A percentile compares a stretch with the other conserved stretches of the same genome.
Evolutionary conservation across 345 rosid genomes (phyloP).

Genomic region (Trapa incisa): DNA sequence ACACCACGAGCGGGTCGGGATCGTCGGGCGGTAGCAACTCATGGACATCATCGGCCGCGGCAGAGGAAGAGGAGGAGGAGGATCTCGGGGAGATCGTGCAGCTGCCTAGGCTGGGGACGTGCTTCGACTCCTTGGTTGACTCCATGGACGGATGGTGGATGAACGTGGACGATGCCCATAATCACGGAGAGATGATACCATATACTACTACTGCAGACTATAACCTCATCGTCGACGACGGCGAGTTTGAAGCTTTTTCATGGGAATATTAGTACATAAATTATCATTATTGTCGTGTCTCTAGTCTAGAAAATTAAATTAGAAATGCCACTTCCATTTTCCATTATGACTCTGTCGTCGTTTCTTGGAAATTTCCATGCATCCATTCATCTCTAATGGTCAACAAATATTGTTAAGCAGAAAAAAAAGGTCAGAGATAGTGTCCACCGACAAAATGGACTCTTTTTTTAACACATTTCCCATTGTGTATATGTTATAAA

Average conservation of each 20-base stretch:
- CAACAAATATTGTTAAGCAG: too few species aligned
- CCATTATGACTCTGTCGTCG: not conserved
- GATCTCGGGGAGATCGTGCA: constrained; percentile 24
- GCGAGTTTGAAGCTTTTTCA: constrained; percentile 4
- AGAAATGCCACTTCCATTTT: not conserved
- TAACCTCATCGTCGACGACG: not conserved
- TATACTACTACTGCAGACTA: not conserved
- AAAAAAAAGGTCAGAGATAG: too few species aligned
- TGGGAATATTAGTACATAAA: not conserved
- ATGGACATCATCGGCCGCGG: not conserved
- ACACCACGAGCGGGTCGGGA: constrained; percentile 3
- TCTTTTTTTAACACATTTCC: too few species aligned
- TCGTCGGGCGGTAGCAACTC: not conserved
- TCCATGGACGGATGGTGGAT: constrained; percentile 4
- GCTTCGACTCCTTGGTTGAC: constrained; percentile 11
- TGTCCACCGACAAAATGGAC: too few species aligned
- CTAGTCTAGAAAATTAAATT: not conserved
- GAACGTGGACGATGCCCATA: not conserved
- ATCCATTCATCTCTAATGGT: too few species aligned
- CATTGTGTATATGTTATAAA: too few species aligned
- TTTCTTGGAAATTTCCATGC: not conserved
- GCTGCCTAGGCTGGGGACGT: constrained; percentile 26
- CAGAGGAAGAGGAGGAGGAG: constrained; percentile 13
- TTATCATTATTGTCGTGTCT: too few species aligned
- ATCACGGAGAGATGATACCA: not conserved